These are phyloP conservation scores for Hysterangium stoloniferum DNA, from an alignment of 768 basidiomycete genomes.

Conservation along the genomic window DNA sequence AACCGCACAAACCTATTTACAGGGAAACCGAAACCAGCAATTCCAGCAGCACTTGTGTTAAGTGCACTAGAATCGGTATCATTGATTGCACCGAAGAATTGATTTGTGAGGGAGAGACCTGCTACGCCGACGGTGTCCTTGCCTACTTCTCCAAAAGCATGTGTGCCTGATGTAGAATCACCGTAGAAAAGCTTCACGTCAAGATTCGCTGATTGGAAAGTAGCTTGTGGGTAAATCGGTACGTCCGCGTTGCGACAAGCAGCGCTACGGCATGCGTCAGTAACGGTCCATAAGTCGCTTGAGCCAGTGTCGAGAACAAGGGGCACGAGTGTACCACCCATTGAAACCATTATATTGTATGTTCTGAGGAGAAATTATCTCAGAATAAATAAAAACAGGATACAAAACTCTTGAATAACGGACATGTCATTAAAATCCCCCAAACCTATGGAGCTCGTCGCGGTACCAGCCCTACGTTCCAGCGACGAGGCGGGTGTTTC, in stretches of 20 bases:
- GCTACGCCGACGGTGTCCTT: constrained; percentile 49
- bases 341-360: constrained; percentile 52
- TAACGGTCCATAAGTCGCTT: constrained; percentile 68
- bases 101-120: constrained; percentile 38
- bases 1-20: constrained; percentile 53
- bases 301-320: constrained; percentile 72
- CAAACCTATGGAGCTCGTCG: constrained; percentile 39
- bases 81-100: constrained; percentile 61
- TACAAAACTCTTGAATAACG: constrained; percentile 17
- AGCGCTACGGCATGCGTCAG: constrained; percentile 40
- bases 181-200: constrained; percentile 53
- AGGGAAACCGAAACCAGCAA: constrained; percentile 72
- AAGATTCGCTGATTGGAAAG: constrained; percentile 40
- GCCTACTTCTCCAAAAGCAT: constrained; percentile 57
- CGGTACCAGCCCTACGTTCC: not conserved
- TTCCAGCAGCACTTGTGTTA: constrained; percentile 51
- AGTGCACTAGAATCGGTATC: constrained; percentile 58
- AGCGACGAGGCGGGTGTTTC: not conserved
- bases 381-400: not conserved
- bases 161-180: constrained; percentile 63
- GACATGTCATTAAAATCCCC: constrained; percentile 61
- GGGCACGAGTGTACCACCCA: constrained; percentile 46
- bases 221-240: constrained; percentile 42
- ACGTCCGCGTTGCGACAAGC: constrained; percentile 31
- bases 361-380: too few relatives aligned